These are phyloP conservation scores for Solanum rostratum DNA, from an alignment of 257 asterid species.

Conservation along the genomic window DNA sequence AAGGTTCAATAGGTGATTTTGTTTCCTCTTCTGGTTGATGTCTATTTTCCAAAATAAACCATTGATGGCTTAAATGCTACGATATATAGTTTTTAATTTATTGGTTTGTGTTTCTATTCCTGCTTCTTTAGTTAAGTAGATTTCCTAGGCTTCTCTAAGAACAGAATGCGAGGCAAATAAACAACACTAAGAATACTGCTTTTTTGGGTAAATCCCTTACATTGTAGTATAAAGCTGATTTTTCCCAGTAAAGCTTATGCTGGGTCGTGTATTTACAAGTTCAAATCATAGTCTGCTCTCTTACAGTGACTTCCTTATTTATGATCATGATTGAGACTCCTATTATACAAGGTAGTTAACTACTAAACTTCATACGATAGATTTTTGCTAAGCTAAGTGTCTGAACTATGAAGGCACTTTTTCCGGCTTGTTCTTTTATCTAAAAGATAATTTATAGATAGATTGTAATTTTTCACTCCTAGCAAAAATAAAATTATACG, in stretches of 20 bases:
- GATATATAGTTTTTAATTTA: background rate
- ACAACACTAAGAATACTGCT: background rate
- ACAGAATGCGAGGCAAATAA: background rate
- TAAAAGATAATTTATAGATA: background rate
- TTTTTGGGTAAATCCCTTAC: background rate
- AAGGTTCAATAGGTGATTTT: background rate
- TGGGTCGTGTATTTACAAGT: background rate
- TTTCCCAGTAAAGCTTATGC: background rate
- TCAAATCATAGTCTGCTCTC: background rate
- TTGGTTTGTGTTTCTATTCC: background rate
- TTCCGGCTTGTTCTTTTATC: background rate
- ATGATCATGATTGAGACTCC: background rate
- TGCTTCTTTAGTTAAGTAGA: background rate
- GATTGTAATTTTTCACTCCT: background rate
- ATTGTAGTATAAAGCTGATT: background rate
- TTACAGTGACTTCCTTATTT: background rate
- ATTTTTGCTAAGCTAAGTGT: background rate
- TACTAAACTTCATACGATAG: no score
- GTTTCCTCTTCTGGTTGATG: background rate
- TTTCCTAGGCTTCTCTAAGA: background rate
- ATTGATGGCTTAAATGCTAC: background rate
- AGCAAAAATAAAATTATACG: background rate
- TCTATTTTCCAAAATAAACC: background rate
- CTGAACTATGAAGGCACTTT: background rate
- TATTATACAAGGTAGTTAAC: background rate